phyloP scores from a whole-genome alignment of 257 asterid genomes.

The Fraxinus pennsylvanica region DNA sequence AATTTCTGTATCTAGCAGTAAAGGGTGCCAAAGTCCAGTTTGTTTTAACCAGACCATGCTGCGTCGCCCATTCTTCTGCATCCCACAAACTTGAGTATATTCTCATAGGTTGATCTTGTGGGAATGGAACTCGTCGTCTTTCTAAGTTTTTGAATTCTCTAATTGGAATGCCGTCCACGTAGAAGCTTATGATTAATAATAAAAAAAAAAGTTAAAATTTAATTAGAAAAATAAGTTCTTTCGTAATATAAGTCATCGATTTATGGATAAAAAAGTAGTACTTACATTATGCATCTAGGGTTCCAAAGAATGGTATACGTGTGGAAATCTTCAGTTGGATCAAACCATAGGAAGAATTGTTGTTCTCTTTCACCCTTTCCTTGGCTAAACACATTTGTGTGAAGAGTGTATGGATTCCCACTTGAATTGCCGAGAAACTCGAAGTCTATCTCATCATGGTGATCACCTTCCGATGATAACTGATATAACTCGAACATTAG shows the following conservation, averaged over 20 bases:
- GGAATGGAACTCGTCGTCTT: slow-evolving; percentile 53
- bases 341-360: slow-evolving; percentile 88
- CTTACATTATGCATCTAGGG: slow-evolving; percentile 69
- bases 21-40: slow-evolving; percentile 80
- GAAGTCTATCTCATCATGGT: slow-evolving; percentile 85
- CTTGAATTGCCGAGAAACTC: slow-evolving; percentile 79
- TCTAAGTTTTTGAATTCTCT: slow-evolving; percentile 72
- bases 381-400: slow-evolving; percentile 72
- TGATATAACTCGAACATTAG: slow-evolving; percentile 14
- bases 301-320: slow-evolving; percentile 86
- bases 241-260: too few species aligned
- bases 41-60: slow-evolving; percentile 67
- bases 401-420: slow-evolving; percentile 87
- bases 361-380: slow-evolving; percentile 81
- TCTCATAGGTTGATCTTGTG: slow-evolving; percentile 69
- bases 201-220: not conserved
- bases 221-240: not conserved
- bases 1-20: slow-evolving; percentile 61
- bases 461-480: slow-evolving; percentile 74
- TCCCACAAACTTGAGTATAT: slow-evolving; percentile 76
- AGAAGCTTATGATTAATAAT: slow-evolving; percentile 38
- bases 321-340: slow-evolving; percentile 80
- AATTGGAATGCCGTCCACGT: slow-evolving; percentile 58
- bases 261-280: not conserved
- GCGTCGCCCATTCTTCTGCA: slow-evolving; percentile 86